Conservation (phyloP, 805 yeast genomes). For the Candida railenensis region DNA sequence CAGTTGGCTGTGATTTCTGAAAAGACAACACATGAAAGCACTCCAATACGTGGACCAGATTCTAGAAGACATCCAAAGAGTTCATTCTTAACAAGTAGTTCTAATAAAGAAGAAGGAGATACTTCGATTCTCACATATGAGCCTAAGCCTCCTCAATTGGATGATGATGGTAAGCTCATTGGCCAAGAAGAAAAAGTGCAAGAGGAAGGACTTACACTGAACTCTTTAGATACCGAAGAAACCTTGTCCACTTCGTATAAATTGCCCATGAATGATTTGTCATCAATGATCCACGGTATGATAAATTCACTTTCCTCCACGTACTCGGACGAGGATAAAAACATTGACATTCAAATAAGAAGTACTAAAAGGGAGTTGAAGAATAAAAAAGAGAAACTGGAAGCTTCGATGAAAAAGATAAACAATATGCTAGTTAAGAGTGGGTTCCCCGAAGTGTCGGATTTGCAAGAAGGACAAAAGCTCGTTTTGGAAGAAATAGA, state of each 20-base stretch:
- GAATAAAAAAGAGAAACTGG: conserved; percentile 48
- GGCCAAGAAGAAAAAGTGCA: conserved; percentile 7
- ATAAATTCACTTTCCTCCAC: conserved; percentile 50
- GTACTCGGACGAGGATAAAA: conserved; percentile 53
- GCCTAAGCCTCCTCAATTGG: conserved; percentile 35
- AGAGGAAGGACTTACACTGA: conserved; percentile 46
- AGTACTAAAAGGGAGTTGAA: conserved; percentile 40
- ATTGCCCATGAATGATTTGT: conserved; percentile 31
- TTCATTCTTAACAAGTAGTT: background rate
- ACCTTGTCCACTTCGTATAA: conserved; percentile 6
- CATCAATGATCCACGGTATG: conserved; percentile 37
- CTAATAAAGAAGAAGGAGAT: background rate
- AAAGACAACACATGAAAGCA: conserved; percentile 24
- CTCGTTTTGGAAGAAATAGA: conserved; percentile 18
- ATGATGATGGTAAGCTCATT: conserved; percentile 27
- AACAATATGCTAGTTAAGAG: conserved; percentile 27
- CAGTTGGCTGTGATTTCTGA: conserved; percentile 31
- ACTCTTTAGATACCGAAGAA: conserved; percentile 46
- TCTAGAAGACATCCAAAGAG: background rate
- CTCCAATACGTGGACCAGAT: conserved; percentile 16
- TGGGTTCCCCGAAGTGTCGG: conserved; percentile 20
- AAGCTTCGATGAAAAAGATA: conserved; percentile 23
- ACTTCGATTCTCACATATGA: conserved; percentile 16
- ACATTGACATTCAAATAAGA: conserved; percentile 25
- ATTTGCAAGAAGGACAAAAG: conserved; percentile 25